phyloP scores from a whole-genome alignment of 1,284 basidiomycete species.

The Coriolopsis trogii region DNA sequence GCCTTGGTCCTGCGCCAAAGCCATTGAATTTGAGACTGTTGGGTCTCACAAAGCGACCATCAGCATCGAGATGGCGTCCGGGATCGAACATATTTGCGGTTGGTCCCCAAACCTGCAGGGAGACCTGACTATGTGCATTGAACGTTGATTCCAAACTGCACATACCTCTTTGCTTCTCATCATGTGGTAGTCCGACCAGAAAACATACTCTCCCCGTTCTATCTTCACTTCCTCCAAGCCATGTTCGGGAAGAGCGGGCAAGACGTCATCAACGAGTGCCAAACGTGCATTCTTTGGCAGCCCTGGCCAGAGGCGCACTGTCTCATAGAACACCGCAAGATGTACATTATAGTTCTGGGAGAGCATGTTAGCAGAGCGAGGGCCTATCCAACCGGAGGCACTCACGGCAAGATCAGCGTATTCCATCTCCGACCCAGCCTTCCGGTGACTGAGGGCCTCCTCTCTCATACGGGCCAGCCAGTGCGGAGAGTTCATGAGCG shows the following conservation, averaged over 20 bases:
- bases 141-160: background rate
- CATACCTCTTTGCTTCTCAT: conserved; percentile 27
- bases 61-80: conserved; percentile 19
- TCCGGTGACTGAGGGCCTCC: conserved; percentile 12
- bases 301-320: conserved; percentile 32
- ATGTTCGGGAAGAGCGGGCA: conserved; percentile 26
- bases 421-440: background rate
- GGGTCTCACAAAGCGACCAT: conserved; percentile 27
- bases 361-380: background rate
- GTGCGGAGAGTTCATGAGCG: conserved; percentile 17
- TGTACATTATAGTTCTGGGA: conserved; percentile 24
- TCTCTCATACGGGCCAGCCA: conserved; percentile 28
- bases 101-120: conserved; percentile 24
- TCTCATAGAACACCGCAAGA: conserved; percentile 31
- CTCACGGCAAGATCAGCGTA: conserved; percentile 11
- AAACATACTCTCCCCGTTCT: conserved; percentile 27
- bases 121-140: background rate
- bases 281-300: conserved; percentile 31
- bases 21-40: conserved; percentile 23
- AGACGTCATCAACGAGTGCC: conserved; percentile 26
- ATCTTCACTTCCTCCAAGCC: conserved; percentile 20
- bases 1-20: conserved; percentile 28
- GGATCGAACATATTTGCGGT: conserved; percentile 26
- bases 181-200: conserved; percentile 32
- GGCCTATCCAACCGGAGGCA: background rate